Percentiles rank a stretch among this genome's conserved stretches.
Conservation (phyloP, 176 grass and related monocot species). For the Zoysia pacifica region DNA sequence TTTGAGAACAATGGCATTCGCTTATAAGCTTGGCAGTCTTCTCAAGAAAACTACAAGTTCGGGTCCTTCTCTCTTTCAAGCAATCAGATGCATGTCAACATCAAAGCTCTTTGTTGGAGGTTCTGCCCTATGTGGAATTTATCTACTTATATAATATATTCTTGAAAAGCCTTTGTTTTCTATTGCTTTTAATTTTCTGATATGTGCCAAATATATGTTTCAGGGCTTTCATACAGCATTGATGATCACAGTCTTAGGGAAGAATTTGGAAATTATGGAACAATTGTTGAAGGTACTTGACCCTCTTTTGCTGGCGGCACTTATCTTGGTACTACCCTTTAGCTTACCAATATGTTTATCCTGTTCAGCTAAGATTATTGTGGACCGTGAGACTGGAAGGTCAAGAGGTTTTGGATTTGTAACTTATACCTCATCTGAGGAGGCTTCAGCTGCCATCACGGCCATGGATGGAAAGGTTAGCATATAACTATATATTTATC, state of each 20-base stretch:
- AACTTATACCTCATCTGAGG: constrained; percentile 70
- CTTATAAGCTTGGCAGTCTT: constrained; percentile 66
- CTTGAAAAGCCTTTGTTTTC: not conserved
- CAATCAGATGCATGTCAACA: constrained; percentile 95
- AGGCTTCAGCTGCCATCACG: constrained; percentile 81
- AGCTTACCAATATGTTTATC: constrained; percentile 12
- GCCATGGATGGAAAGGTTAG: constrained; percentile 81
- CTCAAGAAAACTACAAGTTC: constrained; percentile 68
- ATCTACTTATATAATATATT: not conserved
- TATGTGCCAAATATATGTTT: not conserved
- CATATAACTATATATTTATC: not conserved
- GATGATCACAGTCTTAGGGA: constrained; percentile 68
- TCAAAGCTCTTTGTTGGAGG: constrained; percentile 95
- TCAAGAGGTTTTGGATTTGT: constrained; percentile 98
- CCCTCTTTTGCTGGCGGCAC: not conserved
- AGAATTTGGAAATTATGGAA: constrained; percentile 65
- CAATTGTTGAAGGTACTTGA: constrained; percentile 69
- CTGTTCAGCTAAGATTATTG: constrained; percentile 75
- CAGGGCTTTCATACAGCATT: constrained; percentile 73
- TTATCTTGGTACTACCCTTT: not conserved
- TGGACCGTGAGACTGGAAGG: constrained; percentile 76
- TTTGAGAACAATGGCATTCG: constrained; percentile 56
- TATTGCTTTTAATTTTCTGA: constrained; percentile 24
- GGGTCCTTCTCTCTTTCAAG: constrained; percentile 59
- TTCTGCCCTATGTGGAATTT: constrained; percentile 26